Evolutionary conservation across 495 filamentous ascomycete genomes (phyloP).

Genomic region (Umbilicaria muhlenbergii): DNA sequence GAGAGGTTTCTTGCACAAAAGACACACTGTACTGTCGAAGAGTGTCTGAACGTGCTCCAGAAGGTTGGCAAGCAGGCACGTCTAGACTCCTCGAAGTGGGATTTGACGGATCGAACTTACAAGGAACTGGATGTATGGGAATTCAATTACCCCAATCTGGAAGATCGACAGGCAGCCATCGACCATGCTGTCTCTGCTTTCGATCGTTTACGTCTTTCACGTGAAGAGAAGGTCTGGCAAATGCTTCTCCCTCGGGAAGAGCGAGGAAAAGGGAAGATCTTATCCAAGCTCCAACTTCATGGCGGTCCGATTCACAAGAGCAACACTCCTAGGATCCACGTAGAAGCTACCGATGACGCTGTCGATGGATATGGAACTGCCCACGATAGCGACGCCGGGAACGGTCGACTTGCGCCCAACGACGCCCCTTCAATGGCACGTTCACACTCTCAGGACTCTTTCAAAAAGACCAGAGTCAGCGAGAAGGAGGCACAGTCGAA

Average conservation of each 20-base stretch:
- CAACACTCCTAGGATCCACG: slow-evolving; percentile 37
- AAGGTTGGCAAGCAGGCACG: slow-evolving; percentile 43
- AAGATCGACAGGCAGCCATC: slow-evolving; percentile 64
- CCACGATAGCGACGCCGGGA: slow-evolving; percentile 39
- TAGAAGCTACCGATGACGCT: slow-evolving; percentile 38
- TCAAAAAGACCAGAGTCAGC: slow-evolving; percentile 42
- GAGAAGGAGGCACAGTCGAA: slow-evolving; percentile 50
- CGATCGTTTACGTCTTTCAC: slow-evolving; percentile 60
- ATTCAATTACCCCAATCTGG: slow-evolving; percentile 49
- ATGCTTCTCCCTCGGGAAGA: slow-evolving; percentile 57
- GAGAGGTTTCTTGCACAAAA: slow-evolving; percentile 39
- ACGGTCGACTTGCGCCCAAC: slow-evolving; percentile 24
- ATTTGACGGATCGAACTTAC: slow-evolving; percentile 52
- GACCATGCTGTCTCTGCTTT: slow-evolving; percentile 71
- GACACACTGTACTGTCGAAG: slow-evolving; percentile 37
- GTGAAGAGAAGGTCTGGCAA: slow-evolving; percentile 67
- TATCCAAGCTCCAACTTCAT: slow-evolving; percentile 59
- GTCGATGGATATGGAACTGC: slow-evolving; percentile 22
- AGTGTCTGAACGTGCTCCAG: slow-evolving; percentile 38
- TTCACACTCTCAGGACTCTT: slow-evolving; percentile 33
- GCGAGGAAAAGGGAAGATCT: slow-evolving; percentile 60
- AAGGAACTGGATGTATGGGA: slow-evolving; percentile 74
- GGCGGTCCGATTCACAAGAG: slow-evolving; percentile 38
- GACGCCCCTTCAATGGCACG: slow-evolving; percentile 35
- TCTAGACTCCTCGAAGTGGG: slow-evolving; percentile 46